Base-by-base conservation (phyloP, 371 early-diverging fungal genomes). In the Batrachochytrium dendrobatidis region DNA sequence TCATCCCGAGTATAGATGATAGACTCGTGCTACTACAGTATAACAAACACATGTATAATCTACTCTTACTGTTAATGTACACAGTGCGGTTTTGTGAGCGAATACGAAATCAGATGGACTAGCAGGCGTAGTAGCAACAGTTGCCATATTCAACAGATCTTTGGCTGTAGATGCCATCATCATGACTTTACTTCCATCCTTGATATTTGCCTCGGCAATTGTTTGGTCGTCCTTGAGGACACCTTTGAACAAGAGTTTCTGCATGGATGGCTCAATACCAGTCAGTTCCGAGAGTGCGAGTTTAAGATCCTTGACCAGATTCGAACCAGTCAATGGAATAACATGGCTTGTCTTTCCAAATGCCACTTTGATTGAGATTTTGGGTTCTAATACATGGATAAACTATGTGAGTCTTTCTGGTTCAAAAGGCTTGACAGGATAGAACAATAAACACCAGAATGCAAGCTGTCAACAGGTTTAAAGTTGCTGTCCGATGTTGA, bases 171-270 rank as follows among this genome's bases (percentile, higher is more conserved):
- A 45, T 20, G 61, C 68, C 68, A 67, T 67, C 26, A 67, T 45
- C 33, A 67, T 56, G 15, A 67, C 58, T 45, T 63, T 62, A 20
- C 29, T 33, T 5, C 60, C 56, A 15, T 49, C 60, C 2, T 26
- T 54, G 17, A 67, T 29, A 10, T 51, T 43, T 20, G 64, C 60
- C 2, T 55, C 63, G 4, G 29, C 29, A 22, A 67, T 24, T 1
- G 64, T 63, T 53, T 59, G 56, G 28, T 55, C 54, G 45, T 67
- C 62, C 54, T 63, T 67, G 24, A 63, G 54, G 31, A 60, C 35
- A 52, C 63, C 67, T 39, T 63, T 67, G 34, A 33, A 67, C 18
- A 67, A 51, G 31, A 67, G 68, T 56, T 63, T 67, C 31, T 63
- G 68, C 56, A 67, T 33, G 22, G 34, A 29, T 12, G 50, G 45